Evolutionary conservation across 331 rosid species (phyloP).

Genomic region (Cydonia oblonga): DNA sequence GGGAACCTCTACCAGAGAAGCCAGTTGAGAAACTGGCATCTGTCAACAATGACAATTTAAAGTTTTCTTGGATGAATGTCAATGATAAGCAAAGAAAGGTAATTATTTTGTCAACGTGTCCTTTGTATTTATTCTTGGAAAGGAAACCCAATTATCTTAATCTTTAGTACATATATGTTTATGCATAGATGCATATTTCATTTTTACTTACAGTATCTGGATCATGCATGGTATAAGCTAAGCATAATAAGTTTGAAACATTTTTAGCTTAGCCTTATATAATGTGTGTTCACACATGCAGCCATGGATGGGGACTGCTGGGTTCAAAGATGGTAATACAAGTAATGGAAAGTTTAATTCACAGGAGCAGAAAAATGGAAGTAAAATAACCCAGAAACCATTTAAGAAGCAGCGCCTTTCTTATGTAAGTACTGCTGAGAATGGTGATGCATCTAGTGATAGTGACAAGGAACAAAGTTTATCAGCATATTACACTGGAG

Average conservation of each 20-base stretch:
- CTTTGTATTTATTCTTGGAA: neutral
- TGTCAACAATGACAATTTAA: constrained; percentile 25
- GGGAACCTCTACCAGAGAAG: constrained; percentile 92
- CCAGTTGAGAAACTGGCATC: constrained; percentile 35
- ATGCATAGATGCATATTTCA: neutral
- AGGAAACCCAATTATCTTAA: neutral
- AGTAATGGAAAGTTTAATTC: constrained; percentile 41
- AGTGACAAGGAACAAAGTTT: constrained; percentile 81
- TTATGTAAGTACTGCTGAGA: constrained; percentile 42
- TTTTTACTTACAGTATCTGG: neutral
- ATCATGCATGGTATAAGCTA: neutral
- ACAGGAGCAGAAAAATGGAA: constrained; percentile 43
- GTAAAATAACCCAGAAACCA: constrained; percentile 43
- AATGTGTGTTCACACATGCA: constrained; percentile 16
- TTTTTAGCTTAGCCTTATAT: neutral
- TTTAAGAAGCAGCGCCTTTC: constrained; percentile 71
- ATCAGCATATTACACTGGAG: constrained; percentile 55
- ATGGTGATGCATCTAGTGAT: constrained; percentile 73
- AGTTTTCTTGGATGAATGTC: constrained; percentile 47
- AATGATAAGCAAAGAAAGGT: constrained; percentile 74
- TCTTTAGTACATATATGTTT: too few species aligned
- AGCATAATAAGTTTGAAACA: neutral
- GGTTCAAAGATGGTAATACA: constrained; percentile 37
- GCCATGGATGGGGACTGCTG: constrained; percentile 47
- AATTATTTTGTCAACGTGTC: constrained; percentile 4